Percentiles rank a stretch among this genome's conserved stretches.
Conservation (phyloP, 2,329 filamentous ascomycete species). For the Aquanectria penicillioides region DNA sequence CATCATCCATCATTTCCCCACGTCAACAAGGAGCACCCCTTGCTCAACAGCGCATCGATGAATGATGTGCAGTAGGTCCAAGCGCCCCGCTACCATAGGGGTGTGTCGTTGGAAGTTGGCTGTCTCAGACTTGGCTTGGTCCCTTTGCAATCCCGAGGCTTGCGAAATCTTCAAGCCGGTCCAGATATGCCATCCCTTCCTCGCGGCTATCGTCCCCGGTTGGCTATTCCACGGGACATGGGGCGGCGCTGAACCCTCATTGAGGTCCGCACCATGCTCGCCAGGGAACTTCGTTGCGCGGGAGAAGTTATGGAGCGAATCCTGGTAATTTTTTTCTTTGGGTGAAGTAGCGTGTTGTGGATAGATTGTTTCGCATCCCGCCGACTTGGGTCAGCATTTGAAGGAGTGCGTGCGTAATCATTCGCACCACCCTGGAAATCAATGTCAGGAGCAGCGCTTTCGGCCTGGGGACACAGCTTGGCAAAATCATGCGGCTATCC, state of each 20-base stretch:
- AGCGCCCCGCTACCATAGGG: constrained; percentile 33
- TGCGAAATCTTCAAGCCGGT: constrained; percentile 18
- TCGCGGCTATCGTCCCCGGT: constrained; percentile 14
- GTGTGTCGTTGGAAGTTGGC: constrained; percentile 29
- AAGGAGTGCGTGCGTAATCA: constrained; percentile 24
- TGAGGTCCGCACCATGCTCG: constrained; percentile 19
- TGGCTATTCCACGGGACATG: constrained; percentile 20
- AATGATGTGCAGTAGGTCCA: constrained; percentile 43
- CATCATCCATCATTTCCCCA: constrained; percentile 31
- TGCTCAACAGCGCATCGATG: constrained; percentile 29
- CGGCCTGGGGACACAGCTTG: constrained; percentile 15
- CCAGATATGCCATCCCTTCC: background rate
- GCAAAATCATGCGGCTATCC: constrained; percentile 16
- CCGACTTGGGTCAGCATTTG: constrained; percentile 29
- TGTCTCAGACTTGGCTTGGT: constrained; percentile 19
- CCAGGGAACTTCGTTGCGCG: constrained; percentile 1
- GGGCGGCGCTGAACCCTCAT: constrained; percentile 21
- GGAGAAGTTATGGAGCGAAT: constrained; percentile 11
- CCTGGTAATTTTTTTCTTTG: constrained; percentile 8
- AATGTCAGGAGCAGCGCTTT: constrained; percentile 9
- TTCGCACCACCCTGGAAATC: constrained; percentile 6
- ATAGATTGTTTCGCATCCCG: constrained; percentile 32
- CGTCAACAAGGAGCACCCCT: constrained; percentile 30
- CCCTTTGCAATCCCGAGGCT: constrained; percentile 27
- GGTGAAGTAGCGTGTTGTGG: constrained; percentile 15